Conservation (phyloP, 306 rosid genomes). For the Argentina anserina region DNA sequence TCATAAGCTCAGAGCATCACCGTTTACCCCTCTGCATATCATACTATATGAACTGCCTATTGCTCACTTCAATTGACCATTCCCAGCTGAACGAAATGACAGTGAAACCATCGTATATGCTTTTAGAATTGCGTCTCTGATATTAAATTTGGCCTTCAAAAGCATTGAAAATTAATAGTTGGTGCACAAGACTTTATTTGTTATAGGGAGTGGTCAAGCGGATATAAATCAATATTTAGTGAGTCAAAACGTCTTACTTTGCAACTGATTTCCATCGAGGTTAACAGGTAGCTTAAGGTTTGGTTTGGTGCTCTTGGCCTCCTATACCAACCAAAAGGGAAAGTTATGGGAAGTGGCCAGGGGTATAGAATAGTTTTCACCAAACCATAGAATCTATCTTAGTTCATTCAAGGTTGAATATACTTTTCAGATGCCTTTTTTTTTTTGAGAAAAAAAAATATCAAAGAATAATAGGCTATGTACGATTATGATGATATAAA, state of each 20-base stretch:
- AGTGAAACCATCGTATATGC: no score
- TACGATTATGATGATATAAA: neutral
- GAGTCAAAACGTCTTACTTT: neutral
- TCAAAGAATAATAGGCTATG: neutral
- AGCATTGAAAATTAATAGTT: no score
- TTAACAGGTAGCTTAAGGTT: neutral
- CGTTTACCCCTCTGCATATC: neutral
- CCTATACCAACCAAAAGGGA: neutral
- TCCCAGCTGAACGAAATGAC: no score
- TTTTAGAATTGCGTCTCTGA: no score
- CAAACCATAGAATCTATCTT: constrained; percentile 4
- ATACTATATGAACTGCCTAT: neutral
- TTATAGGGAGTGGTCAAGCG: neutral
- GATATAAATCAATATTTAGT: neutral
- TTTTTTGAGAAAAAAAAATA: no score
- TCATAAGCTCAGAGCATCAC: neutral
- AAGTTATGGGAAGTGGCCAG: neutral
- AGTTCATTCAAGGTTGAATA: neutral
- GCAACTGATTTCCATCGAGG: neutral
- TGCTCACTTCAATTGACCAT: neutral
- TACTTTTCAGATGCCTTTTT: neutral
- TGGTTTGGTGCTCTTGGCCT: neutral
- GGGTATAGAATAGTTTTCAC: neutral
- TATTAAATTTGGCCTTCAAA: no score
- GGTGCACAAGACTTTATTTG: no score